These are phyloP conservation scores for Hanseniaspora lachancei DNA, from an alignment of 805 yeast genomes.

Conservation along the genomic window DNA sequence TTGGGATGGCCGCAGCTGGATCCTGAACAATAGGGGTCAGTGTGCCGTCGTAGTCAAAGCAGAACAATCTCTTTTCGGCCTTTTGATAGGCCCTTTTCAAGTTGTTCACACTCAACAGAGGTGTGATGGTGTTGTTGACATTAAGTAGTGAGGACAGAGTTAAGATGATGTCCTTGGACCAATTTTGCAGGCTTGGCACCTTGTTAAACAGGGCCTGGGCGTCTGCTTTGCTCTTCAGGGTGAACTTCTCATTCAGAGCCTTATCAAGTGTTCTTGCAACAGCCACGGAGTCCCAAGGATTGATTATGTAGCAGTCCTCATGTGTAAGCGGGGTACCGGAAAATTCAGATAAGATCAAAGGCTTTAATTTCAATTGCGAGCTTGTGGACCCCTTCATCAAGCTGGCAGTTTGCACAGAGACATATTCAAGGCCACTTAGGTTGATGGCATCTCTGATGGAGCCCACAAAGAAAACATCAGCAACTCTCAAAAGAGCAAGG, in stretches of 20 bases:
- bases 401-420: conserved; percentile 61
- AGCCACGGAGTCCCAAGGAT: conserved; percentile 95
- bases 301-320: conserved; percentile 65
- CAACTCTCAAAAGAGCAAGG: conserved; percentile 72
- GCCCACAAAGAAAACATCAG: conserved; percentile 80
- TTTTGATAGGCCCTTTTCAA: conserved; percentile 45
- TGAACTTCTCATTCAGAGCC: conserved; percentile 38
- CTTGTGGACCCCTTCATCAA: conserved; percentile 18
- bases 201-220: conserved; percentile 38
- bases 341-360: conserved; percentile 81
- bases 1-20: conserved; percentile 97
- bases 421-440: conserved; percentile 86
- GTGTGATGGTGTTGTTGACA: conserved; percentile 44
- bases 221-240: conserved; percentile 32
- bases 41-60: conserved; percentile 96
- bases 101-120: conserved; percentile 64
- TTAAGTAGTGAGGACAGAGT: conserved; percentile 32
- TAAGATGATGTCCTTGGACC: conserved; percentile 56
- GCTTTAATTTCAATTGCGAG: conserved; percentile 29
- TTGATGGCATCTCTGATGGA: conserved; percentile 93
- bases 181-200: conserved; percentile 65
- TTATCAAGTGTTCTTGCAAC: conserved; percentile 73
- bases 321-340: conserved; percentile 73
- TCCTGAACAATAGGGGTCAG: conserved; percentile 90
- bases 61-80: conserved; percentile 59